Base-by-base conservation (phyloP, 805 yeast genomes). In the Candida ipomoeae region DNA sequence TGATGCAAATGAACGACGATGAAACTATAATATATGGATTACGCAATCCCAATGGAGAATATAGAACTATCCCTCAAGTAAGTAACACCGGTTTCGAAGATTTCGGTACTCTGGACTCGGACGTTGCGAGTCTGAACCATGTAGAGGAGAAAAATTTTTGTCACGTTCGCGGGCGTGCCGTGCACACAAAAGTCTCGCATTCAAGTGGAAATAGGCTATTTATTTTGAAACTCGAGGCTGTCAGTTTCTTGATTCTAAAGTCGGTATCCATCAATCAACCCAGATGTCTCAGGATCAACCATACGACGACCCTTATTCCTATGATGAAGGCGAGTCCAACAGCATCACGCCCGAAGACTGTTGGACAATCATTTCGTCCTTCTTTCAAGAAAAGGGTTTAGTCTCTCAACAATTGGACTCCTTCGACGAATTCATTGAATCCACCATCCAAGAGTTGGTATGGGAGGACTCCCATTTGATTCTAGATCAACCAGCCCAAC, bases 331-430 rank as follows among this genome's bases (percentile, higher is more conserved):
- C 55, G 80, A 79, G 53, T 81, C 85, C 63, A 60, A 60, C 55
- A 63, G 66, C 55, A 89, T 94, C 73, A 90, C 98, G 32, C 88
- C 97, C 29, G 99, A 94, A 74, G 99, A 94, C 77, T 94, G 99
- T 72, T 94, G 99, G 99, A 85, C 96, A 32, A 98, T 94, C 55
- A 94, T 94, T 59, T 87, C 97, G 29, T 82, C 98, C 15, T 94
- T 94, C 70, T 94, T 94, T 78, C 89, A 87, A 71, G 95, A 91
- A 65, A 92, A 91, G 66, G 99, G 99, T 53, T 79, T 94, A 59
- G 99, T 94, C 29, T 90, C 98, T 21, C 99, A 94, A 73, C 99
- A 94, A 77, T 78, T 94, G 64, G 99, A 94, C 65, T 95, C 99
- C 17, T 94, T 95, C 67, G 96, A 94, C 73, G 99, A 94, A 75